phyloP scores from a whole-genome alignment of 2,329 filamentous ascomycete species.

The Fusarium sulawesiense region DNA sequence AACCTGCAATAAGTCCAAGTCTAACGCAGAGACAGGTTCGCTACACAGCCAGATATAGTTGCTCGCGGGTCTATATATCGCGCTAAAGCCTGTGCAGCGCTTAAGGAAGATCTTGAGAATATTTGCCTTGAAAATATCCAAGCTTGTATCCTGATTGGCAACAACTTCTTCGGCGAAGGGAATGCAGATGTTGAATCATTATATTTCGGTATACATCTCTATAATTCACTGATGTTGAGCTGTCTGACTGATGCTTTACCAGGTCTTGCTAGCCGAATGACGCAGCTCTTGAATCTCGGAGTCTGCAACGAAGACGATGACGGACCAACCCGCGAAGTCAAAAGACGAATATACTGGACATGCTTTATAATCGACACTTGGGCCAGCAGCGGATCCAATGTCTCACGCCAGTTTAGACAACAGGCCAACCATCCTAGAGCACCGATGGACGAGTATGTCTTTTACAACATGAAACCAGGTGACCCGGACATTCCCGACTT shows the following conservation, averaged over 20 bases:
- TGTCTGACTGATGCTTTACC: background rate
- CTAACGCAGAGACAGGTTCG: conserved; percentile 7
- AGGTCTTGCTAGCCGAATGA: conserved; percentile 50
- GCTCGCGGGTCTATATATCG: conserved; percentile 36
- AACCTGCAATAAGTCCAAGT: too few species aligned
- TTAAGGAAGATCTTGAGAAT: conserved; percentile 49
- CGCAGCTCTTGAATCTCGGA: conserved; percentile 48
- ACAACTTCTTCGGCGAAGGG: conserved; percentile 47
- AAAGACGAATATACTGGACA: conserved; percentile 50
- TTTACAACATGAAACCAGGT: conserved; percentile 40
- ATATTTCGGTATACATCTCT: conserved; percentile 46
- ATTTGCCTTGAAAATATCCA: conserved; percentile 51
- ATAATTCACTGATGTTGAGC: too few species aligned
- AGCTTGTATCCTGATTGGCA: conserved; percentile 49
- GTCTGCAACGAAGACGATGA: conserved; percentile 35
- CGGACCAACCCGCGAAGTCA: conserved; percentile 46
- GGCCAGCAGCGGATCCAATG: conserved; percentile 49
- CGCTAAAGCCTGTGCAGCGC: conserved; percentile 23
- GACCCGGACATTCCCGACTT: conserved; percentile 33
- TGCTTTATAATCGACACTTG: conserved; percentile 51
- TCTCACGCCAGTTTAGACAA: conserved; percentile 45
- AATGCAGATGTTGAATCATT: conserved; percentile 49
- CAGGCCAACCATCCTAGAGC: conserved; percentile 25
- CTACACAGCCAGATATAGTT: conserved; percentile 17
- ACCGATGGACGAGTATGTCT: conserved; percentile 49